Evolutionary conservation across 2,329 filamentous ascomycete genomes (phyloP).

Genomic region (Nannizziopsis arthrosporioides): DNA sequence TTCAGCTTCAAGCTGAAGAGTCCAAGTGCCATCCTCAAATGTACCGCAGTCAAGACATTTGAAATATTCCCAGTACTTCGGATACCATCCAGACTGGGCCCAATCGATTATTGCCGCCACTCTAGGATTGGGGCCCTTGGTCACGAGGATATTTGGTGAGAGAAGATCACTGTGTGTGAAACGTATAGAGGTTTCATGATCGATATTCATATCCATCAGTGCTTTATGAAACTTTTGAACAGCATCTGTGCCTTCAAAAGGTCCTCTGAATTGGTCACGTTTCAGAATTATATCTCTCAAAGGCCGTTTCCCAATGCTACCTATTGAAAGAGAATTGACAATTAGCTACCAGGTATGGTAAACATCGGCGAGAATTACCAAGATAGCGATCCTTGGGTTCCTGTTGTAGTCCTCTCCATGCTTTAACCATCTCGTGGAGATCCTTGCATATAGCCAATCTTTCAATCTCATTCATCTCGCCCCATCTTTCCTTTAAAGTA

Average conservation of each 20-base stretch:
- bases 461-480: slow-evolving; percentile 17
- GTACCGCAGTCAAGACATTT: slow-evolving; percentile 17
- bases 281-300: slow-evolving; percentile 26
- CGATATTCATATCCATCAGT: slow-evolving; percentile 23
- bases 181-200: slow-evolving; percentile 16
- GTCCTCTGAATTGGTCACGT: slow-evolving; percentile 19
- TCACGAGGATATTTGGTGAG: slow-evolving; percentile 19
- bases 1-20: slow-evolving; percentile 23
- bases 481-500: slow-evolving; percentile 19
- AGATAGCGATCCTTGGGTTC: slow-evolving; percentile 15
- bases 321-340: slow-evolving; percentile 15
- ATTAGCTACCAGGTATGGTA: slow-evolving; percentile 2
- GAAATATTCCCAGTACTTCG: slow-evolving; percentile 27
- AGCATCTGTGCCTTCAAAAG: slow-evolving; percentile 23
- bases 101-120: slow-evolving; percentile 24
- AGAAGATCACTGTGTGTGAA: slow-evolving; percentile 20
- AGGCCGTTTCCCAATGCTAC: slow-evolving; percentile 21
- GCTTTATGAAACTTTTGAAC: slow-evolving; percentile 24
- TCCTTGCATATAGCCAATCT: slow-evolving; percentile 23
- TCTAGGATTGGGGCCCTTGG: slow-evolving; percentile 17
- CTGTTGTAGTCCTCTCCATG: slow-evolving; percentile 14
- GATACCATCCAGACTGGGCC: slow-evolving; percentile 26
- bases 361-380: slow-evolving; percentile 16
- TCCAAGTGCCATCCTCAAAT: slow-evolving; percentile 17
- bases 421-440: slow-evolving; percentile 20